Conservation (phyloP, 2,329 filamentous ascomycete species). For the Botrytis deweyae region DNA sequence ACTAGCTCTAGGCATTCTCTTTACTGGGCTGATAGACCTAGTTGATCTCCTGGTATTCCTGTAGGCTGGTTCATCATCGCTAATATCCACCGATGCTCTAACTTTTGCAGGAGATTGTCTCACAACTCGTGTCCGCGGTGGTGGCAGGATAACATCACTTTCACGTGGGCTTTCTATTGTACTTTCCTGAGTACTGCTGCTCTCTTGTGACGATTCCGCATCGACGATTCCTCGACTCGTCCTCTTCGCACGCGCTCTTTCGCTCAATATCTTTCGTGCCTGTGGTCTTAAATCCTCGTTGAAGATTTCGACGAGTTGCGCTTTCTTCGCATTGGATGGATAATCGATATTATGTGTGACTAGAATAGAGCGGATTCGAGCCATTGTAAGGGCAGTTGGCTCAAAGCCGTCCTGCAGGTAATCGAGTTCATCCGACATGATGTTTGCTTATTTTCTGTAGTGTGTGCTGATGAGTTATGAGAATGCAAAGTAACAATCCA, state of each 20-base stretch:
- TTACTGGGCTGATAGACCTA: slow-evolving; percentile 50
- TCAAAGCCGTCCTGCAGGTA: slow-evolving; percentile 90
- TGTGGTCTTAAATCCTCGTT: slow-evolving; percentile 75
- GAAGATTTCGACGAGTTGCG: slow-evolving; percentile 82
- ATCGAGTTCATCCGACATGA: slow-evolving; percentile 45
- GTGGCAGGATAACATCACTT: slow-evolving; percentile 48
- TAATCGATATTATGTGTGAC: slow-evolving; percentile 86
- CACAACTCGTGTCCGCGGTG: slow-evolving; percentile 49
- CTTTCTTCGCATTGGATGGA: slow-evolving; percentile 87
- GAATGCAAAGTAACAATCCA: neutral
- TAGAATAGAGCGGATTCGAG: slow-evolving; percentile 84
- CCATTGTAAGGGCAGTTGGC: slow-evolving; percentile 77
- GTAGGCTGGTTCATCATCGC: slow-evolving; percentile 15
- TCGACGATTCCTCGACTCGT: slow-evolving; percentile 82
- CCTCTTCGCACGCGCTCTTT: slow-evolving; percentile 76
- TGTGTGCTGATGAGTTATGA: neutral
- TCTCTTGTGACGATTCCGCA: slow-evolving; percentile 46
- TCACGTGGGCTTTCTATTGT: slow-evolving; percentile 9
- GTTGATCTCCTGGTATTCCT: slow-evolving; percentile 51
- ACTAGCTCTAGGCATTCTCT: slow-evolving; percentile 55
- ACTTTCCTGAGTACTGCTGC: slow-evolving; percentile 45
- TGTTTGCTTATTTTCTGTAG: neutral
- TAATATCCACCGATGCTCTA: slow-evolving; percentile 32
- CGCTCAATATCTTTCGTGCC: slow-evolving; percentile 71
- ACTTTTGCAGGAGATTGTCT: slow-evolving; percentile 54